Evolutionary conservation across 2,329 filamentous ascomycete genomes (phyloP).

Genomic region (Karstenula rhodostoma): DNA sequence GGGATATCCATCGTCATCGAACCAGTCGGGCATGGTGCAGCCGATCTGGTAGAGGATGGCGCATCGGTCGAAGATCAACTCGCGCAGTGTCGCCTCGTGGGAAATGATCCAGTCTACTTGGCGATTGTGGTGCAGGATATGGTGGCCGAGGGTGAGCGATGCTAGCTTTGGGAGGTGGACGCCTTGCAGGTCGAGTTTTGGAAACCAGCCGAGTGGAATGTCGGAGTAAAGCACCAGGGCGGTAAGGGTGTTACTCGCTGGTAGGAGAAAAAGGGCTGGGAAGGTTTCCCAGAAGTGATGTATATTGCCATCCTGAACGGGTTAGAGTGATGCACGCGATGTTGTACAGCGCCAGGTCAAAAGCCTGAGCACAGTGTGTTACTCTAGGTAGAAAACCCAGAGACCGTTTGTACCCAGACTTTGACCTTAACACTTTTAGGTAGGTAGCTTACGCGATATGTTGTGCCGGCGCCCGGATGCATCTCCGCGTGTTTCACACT

Average conservation of each 20-base stretch:
- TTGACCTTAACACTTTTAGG: too few relatives aligned
- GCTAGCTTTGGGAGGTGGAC: constrained; percentile 13
- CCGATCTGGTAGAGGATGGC: constrained; percentile 17
- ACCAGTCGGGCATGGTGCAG: constrained; percentile 1
- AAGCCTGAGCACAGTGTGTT: too few relatives aligned
- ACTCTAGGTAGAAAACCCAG: too few relatives aligned
- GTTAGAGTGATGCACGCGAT: not conserved
- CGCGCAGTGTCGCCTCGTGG: constrained; percentile 13
- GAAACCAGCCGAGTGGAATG: constrained; percentile 15
- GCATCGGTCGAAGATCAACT: constrained; percentile 18
- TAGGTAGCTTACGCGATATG: constrained; percentile 4
- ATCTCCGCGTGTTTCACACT: constrained; percentile 12
- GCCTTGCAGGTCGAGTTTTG: constrained; percentile 14
- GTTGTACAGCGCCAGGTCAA: not conserved
- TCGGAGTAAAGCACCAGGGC: constrained; percentile 16
- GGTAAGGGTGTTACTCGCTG: constrained; percentile 5
- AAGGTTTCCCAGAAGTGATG: constrained; percentile 15
- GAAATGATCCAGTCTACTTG: constrained; percentile 22
- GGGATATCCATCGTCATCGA: constrained; percentile 18
- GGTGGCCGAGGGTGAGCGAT: constrained; percentile 12
- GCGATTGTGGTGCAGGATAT: constrained; percentile 12
- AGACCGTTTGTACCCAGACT: too few relatives aligned
- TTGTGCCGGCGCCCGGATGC: not conserved
- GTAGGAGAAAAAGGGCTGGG: constrained; percentile 12
- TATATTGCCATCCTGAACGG: constrained; percentile 1